A percentile compares a stretch with the other conserved stretches of the same genome.
Evolutionary conservation across 202 grass and related monocot species (phyloP).

Genomic region (Digitaria exilis): DNA sequence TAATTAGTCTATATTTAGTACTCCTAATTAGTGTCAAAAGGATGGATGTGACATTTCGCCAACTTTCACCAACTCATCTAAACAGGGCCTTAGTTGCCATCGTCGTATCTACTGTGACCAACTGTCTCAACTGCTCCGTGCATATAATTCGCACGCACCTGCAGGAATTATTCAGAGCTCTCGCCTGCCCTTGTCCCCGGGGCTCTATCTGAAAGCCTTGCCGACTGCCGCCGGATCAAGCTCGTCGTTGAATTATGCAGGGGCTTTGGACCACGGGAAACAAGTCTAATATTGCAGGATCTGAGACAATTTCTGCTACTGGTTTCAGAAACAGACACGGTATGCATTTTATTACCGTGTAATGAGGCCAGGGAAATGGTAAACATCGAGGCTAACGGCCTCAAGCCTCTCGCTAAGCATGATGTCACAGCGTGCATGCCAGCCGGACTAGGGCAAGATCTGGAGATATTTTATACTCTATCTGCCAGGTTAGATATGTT

Average conservation of each 20-base stretch:
- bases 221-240: not conserved
- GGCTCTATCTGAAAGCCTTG: not conserved
- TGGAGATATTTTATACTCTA: not conserved
- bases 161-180: conserved; percentile 19
- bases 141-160: conserved; percentile 29
- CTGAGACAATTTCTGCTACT: not conserved
- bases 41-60: too few species aligned
- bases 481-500: not conserved
- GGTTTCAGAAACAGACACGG: not conserved
- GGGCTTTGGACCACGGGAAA: not conserved
- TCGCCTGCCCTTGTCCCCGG: not conserved
- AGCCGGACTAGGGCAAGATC: not conserved
- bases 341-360: not conserved
- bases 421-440: not conserved
- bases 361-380: not conserved
- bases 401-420: not conserved
- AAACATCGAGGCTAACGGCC: not conserved
- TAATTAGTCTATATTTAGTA: too few species aligned
- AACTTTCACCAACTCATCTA: too few species aligned
- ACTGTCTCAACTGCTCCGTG: conserved; percentile 47
- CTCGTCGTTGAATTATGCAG: not conserved
- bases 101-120: conserved; percentile 23
- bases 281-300: not conserved
- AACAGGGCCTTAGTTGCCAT: too few species aligned
- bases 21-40: too few species aligned